These are phyloP conservation scores for Suhomyces pyralidae DNA, from an alignment of 805 yeast genomes.

Conservation along the genomic window DNA sequence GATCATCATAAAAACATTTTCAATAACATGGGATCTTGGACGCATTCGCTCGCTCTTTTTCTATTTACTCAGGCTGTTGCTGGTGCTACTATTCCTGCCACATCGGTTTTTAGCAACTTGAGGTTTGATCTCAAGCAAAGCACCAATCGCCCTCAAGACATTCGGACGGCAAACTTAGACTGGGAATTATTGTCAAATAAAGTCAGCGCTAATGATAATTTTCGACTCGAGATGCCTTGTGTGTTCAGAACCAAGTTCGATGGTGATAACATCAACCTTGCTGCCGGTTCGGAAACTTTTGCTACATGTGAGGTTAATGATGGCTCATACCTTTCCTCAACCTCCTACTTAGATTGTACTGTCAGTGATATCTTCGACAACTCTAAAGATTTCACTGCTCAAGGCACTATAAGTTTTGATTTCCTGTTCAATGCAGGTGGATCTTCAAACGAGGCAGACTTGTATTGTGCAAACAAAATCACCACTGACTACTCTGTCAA, in stretches of 20 bases:
- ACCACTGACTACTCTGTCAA: not conserved
- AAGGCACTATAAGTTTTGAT: constrained; percentile 13
- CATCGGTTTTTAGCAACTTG: constrained; percentile 5
- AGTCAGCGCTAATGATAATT: constrained; percentile 24
- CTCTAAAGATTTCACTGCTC: not conserved
- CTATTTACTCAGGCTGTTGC: constrained; percentile 5
- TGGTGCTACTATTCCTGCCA: constrained; percentile 5
- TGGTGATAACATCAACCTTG: constrained; percentile 5
- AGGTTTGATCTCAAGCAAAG: not conserved
- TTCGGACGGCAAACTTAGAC: constrained; percentile 14
- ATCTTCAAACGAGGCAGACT: constrained; percentile 11
- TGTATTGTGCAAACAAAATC: not conserved
- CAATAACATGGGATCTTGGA: not conserved
- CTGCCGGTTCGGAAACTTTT: constrained; percentile 8
- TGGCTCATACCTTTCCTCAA: constrained; percentile 8
- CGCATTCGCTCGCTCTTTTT: not conserved
- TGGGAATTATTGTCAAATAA: constrained; percentile 9
- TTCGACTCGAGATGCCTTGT: constrained; percentile 24
- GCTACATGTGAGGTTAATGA: constrained; percentile 11
- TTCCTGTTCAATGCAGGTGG: constrained; percentile 19
- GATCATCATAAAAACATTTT: not conserved
- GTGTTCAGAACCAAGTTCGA: constrained; percentile 16
- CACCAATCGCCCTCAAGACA: constrained; percentile 14
- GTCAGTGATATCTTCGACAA: constrained; percentile 4
- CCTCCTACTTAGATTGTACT: constrained; percentile 10